These are phyloP conservation scores for Fonsecaea multimorphosa DNA, from an alignment of 2,329 filamentous ascomycete genomes.

Conservation along the genomic window DNA sequence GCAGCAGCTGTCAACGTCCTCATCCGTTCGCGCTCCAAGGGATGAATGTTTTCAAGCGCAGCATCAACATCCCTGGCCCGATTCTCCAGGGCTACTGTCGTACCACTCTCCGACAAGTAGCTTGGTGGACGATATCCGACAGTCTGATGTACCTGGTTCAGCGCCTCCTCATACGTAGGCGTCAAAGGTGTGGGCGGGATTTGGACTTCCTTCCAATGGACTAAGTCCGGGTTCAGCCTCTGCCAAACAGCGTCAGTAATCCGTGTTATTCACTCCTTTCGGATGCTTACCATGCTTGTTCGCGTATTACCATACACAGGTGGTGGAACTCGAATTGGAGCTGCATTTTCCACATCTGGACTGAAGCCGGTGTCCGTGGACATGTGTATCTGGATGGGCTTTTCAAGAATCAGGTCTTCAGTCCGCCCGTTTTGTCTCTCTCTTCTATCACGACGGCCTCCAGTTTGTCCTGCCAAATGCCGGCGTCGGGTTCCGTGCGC, in stretches of 20 bases:
- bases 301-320: slow-evolving; percentile 88
- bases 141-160: slow-evolving; percentile 29
- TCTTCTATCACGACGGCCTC: slow-evolving; percentile 49
- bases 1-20: slow-evolving; percentile 30
- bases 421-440: slow-evolving; percentile 44
- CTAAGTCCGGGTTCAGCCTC: slow-evolving; percentile 78
- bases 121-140: slow-evolving; percentile 69
- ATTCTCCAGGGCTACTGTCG: slow-evolving; percentile 73
- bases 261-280: neutral
- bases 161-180: slow-evolving; percentile 38
- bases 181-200: slow-evolving; percentile 45
- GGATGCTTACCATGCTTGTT: slow-evolving; percentile 73
- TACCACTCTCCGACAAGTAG: slow-evolving; percentile 76
- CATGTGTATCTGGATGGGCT: slow-evolving; percentile 78
- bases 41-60: slow-evolving; percentile 56
- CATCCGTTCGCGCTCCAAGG: slow-evolving; percentile 51
- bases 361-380: slow-evolving; percentile 74
- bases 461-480: slow-evolving; percentile 65
- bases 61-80: slow-evolving; percentile 63
- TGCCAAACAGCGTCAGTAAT: slow-evolving; percentile 42
- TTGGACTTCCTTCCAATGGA: slow-evolving; percentile 73
- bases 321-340: slow-evolving; percentile 64
- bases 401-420: slow-evolving; percentile 54
- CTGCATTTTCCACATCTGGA: slow-evolving; percentile 48
- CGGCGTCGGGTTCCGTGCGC: slow-evolving; percentile 45